Percentiles rank a stretch among this genome's conserved stretches.
Evolutionary conservation across 106 monocot genomes (phyloP).

Genomic region (Apostasia shenzhenica): DNA sequence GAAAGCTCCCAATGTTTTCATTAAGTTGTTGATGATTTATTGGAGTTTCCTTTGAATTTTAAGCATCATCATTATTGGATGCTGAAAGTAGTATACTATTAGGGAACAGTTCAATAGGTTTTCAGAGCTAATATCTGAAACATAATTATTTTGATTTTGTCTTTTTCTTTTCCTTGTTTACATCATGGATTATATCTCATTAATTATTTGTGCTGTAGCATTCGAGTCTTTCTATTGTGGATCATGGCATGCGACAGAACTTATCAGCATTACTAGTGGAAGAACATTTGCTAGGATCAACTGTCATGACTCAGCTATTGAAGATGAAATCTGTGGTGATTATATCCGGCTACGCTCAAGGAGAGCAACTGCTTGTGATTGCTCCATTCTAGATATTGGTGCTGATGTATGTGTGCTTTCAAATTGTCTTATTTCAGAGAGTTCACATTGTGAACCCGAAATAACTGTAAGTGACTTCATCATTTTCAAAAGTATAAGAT

Average conservation of each 20-base stretch:
- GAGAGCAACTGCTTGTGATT: slow-evolving; percentile 48
- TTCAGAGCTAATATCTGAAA: too few relatives aligned
- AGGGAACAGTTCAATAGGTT: too few relatives aligned
- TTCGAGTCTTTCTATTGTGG: slow-evolving; percentile 63
- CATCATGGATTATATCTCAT: too few relatives aligned
- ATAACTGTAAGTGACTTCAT: slow-evolving; percentile 24
- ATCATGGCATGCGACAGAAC: slow-evolving; percentile 48
- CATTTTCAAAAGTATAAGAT: too few relatives aligned
- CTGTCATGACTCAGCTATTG: slow-evolving; percentile 9
- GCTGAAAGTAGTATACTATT: too few relatives aligned
- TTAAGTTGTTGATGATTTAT: too few relatives aligned
- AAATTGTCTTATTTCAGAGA: slow-evolving; percentile 23
- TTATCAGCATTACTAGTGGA: slow-evolving; percentile 41
- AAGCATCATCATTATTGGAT: too few relatives aligned
- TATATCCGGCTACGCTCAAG: slow-evolving; percentile 48
- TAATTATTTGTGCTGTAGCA: slow-evolving; percentile 30
- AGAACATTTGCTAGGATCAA: slow-evolving; percentile 15
- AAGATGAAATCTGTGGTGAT: slow-evolving; percentile 29
- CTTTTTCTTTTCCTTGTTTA: too few relatives aligned
- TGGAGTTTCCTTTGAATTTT: too few relatives aligned
- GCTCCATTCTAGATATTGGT: slow-evolving; percentile 28
- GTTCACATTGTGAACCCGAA: slow-evolving; percentile 9
- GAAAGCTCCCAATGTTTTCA: too few relatives aligned
- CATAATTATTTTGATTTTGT: too few relatives aligned
- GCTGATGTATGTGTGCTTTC: slow-evolving; percentile 57